These are phyloP conservation scores for Pinus taeda DNA, from an alignment of 75 land plant genomes.

Conservation along the genomic window DNA sequence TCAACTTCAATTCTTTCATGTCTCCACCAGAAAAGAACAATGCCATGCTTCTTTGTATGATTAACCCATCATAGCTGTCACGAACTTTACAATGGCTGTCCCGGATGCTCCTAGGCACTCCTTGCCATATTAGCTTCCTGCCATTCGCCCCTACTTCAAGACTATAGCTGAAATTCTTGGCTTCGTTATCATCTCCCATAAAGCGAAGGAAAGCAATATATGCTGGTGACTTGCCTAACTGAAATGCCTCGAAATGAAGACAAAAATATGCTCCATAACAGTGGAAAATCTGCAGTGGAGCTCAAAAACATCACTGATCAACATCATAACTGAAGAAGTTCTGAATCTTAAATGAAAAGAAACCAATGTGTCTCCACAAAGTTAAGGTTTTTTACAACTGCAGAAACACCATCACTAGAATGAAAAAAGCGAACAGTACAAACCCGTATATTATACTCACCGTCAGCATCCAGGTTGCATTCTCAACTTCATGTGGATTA, in stretches of 20 bases:
- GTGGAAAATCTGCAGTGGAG: conserved; percentile 60
- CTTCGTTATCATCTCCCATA: conserved; percentile 61
- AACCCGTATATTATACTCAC: conserved; percentile 17
- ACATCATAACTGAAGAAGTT: not conserved
- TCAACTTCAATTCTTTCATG: conserved; percentile 55
- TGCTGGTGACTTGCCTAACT: conserved; percentile 65
- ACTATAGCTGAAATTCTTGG: conserved; percentile 50
- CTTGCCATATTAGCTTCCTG: conserved; percentile 55
- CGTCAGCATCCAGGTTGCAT: conserved; percentile 68
- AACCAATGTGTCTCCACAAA: no score
- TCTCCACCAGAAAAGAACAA: conserved; percentile 60
- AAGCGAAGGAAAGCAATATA: conserved; percentile 75
- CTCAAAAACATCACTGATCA: conserved; percentile 10
- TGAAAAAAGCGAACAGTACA: no score
- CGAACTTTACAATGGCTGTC: conserved; percentile 60
- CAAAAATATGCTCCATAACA: conserved; percentile 95
- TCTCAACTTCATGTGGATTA: conserved; percentile 59
- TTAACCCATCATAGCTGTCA: conserved; percentile 62
- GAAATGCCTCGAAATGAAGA: conserved; percentile 62
- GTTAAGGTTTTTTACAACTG: not conserved
- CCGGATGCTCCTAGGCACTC: conserved; percentile 59
- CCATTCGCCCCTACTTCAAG: conserved; percentile 58
- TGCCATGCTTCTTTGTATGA: conserved; percentile 64
- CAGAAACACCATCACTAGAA: not conserved
- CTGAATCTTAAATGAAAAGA: not conserved